Conservation (phyloP, 192 early-diverging fungal species). For the Dispira parvispora region DNA sequence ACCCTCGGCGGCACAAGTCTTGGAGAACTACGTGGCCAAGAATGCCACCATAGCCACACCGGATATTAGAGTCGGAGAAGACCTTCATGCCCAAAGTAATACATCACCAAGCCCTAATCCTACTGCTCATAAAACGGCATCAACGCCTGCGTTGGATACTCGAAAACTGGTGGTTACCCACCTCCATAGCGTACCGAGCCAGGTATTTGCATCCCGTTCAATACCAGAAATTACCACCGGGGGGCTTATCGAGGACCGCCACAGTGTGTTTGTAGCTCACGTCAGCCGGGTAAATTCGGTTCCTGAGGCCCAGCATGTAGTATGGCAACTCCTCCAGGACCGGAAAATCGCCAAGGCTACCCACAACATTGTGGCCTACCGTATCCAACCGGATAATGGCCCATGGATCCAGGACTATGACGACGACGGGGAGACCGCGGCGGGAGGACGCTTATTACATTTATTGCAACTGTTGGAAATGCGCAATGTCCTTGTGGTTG, state of each 20-base stretch:
- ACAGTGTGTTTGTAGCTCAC: conserved; percentile 75
- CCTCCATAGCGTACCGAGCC: background rate
- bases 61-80: conserved; percentile 7
- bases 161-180: conserved; percentile 12
- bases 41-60: conserved; percentile 20
- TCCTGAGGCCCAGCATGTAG: conserved; percentile 32
- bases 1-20: background rate
- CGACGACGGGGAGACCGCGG: conserved; percentile 89
- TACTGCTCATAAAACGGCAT: background rate
- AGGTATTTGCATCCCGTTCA: background rate
- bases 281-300: conserved; percentile 36
- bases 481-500: conserved; percentile 62
- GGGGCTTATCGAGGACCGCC: conserved; percentile 50
- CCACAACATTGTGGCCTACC: conserved; percentile 83
- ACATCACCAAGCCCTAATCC: conserved; percentile 18
- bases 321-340: conserved; percentile 38
- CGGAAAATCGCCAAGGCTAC: conserved; percentile 70
- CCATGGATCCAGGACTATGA: conserved; percentile 61
- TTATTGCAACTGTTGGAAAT: conserved; percentile 59
- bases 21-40: conserved; percentile 16
- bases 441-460: conserved; percentile 68
- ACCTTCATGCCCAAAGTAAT: conserved; percentile 1
- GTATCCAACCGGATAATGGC: conserved; percentile 40
- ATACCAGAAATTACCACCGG: conserved; percentile 34
- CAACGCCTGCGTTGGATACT: background rate